Base-by-base conservation (phyloP, 805 yeast genomes). In the Millerozyma miso region DNA sequence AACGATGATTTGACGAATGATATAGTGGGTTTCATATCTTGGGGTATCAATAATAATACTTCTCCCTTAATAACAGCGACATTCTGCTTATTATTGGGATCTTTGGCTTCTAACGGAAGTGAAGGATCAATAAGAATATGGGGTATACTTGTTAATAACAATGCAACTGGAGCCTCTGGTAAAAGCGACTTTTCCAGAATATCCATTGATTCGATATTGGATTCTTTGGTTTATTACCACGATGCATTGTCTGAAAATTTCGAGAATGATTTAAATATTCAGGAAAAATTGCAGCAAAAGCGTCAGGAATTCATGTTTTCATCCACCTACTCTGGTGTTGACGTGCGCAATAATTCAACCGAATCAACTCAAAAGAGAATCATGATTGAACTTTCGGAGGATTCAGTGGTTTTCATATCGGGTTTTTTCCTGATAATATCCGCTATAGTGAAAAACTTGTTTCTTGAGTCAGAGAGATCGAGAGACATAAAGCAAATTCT, bases 61-160 rank as follows among this genome's bases (percentile, higher is more conserved):
- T 88, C 88, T 13, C 83, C 91, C 7, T 69, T 88, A 38, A 87
- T 89, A 67, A 78, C 88, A 40, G 85, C 98, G 0, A 78, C 95
- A 0, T 88, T 83, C 54, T 80, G 90, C 49, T 72, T 88, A 43
- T 76, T 91, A 73, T 68, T 91, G 44, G 81, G 95, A 2, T 83
- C 93, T 4, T 68, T 91, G 33, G 73, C 93, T 0, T 71, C 74
- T 15, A 83, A 85, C n/a, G 66, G 73, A 2, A 72, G 72, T 17
- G 74, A 78, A 45, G 76, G 88, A 2, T 58, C 69, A 16, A 51
- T 50, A 15, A 62, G 52, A 41, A 57, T 71, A 2, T 71, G 73
- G 72, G 76, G 69, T 19, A 55, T 62, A 15, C 56, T 71, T 45
- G 55, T 63, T 18, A 52, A 56, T 35, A 65, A 63, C 19, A 46